Percentiles rank a stretch among this genome's conserved stretches.
Evolutionary conservation across 2,329 filamentous ascomycete species (phyloP).

Genomic region (Leptoxyphium fumago): DNA sequence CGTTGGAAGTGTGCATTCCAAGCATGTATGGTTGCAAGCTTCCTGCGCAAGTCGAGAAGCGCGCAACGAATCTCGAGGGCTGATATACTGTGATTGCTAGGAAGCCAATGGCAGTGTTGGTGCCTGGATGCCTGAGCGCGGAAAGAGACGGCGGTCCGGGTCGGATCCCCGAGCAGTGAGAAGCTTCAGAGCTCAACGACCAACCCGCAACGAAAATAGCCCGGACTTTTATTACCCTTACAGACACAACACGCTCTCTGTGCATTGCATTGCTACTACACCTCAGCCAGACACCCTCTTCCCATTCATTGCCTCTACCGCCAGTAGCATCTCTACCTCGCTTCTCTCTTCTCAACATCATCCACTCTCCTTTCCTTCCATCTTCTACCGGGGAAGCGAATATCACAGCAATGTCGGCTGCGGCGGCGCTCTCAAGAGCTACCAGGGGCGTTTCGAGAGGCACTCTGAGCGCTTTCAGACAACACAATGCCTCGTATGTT

Average conservation of each 20-base stretch:
- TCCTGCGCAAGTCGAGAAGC: too few relatives aligned
- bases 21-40: too few relatives aligned
- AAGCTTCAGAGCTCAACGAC: neutral
- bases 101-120: too few relatives aligned
- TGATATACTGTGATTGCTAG: too few relatives aligned
- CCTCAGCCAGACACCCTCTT: neutral
- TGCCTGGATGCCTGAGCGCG: neutral
- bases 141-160: neutral
- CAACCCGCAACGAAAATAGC: neutral
- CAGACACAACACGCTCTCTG: too few relatives aligned
- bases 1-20: too few relatives aligned
- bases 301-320: neutral
- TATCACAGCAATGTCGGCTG: slow-evolving; percentile 38
- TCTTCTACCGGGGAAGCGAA: neutral
- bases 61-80: too few relatives aligned
- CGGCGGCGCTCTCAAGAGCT: slow-evolving; percentile 30
- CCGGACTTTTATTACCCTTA: neutral
- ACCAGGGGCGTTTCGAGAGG: slow-evolving; percentile 26
- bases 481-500: slow-evolving; percentile 22
- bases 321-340: neutral
- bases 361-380: neutral
- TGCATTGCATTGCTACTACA: too few relatives aligned
- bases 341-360: neutral
- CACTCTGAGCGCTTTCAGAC: slow-evolving; percentile 16
- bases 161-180: neutral